Base-by-base conservation (phyloP, 1,284 basidiomycete genomes). In the Malassezia nana region DNA sequence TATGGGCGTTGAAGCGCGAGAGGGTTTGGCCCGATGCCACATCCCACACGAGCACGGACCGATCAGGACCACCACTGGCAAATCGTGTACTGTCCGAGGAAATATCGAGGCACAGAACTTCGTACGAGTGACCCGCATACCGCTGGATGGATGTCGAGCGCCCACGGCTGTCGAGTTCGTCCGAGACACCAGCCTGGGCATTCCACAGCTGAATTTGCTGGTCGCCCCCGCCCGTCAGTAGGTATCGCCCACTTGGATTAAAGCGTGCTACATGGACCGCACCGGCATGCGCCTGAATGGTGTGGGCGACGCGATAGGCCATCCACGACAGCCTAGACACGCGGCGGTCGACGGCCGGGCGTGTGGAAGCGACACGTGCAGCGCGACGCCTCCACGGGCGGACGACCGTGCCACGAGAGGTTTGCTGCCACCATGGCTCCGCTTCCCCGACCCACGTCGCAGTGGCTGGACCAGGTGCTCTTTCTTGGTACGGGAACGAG, bases 41-140 rank as follows among this genome's bases (percentile, higher is more conserved):
- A 71, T 98, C 94, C 92, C 92, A 98, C 20, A 95, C 75, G 64
- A 90, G 91, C 0, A 95, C 85, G 41, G 83, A 83, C 60, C 87
- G 83, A 75, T 99, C 94, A 3, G 88, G 89, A 33, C 94, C 94
- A 24, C 86, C 88, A 2, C 87, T 90, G 1, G 86, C 91, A 66
- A 99, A 92, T 64, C 85, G 84, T 42, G 86, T 83, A 76, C 96
- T 98, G 75, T 96, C 91, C 59, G 86, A 83, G 20, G 89, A 82
- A 39, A 90, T 92, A 62, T 54, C 81, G 46, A 98, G 78, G 0
- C 87, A 88, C 18, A 95, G 80, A 6, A 99, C 86, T 70, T 95
- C 90, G 71, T 95, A 91, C 29, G 87, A 88, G 74, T 98, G 92
- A 1, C 87, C 87, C 39, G 82, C 77, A 71, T 95, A 98, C 0